Conservation (phyloP, 139 green algal genomes). For the Picochlorum sp. region DNA sequence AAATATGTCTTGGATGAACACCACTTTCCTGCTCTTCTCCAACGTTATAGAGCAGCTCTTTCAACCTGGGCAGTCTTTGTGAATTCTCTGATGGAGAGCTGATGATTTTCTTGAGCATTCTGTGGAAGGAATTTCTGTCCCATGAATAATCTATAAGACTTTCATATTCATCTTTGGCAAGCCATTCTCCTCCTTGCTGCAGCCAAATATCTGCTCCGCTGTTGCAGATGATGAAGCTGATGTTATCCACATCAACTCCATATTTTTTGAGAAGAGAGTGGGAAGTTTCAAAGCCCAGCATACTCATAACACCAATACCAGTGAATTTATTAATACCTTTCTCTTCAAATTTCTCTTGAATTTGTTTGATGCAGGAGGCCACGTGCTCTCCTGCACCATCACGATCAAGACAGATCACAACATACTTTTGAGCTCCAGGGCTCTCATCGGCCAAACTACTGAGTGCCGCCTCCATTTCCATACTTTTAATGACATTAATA, state of each 20-base stretch:
- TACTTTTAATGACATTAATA: slow-evolving; percentile 19
- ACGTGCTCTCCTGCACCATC: slow-evolving; percentile 12
- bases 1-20: slow-evolving; percentile 37
- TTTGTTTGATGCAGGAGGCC: slow-evolving; percentile 3
- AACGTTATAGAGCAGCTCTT: slow-evolving; percentile 38
- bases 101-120: slow-evolving; percentile 43
- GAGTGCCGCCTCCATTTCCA: slow-evolving; percentile 8
- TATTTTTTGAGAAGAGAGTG: slow-evolving; percentile 14
- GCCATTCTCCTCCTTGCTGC: slow-evolving; percentile 18
- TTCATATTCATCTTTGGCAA: slow-evolving; percentile 49
- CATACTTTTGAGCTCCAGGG: slow-evolving; percentile 8
- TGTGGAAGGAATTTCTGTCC: slow-evolving; percentile 33
- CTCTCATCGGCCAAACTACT: neutral
- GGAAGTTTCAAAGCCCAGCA: slow-evolving; percentile 49
- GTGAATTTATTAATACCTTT: slow-evolving; percentile 11
- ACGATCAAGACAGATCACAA: slow-evolving; percentile 33
- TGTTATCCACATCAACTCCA: slow-evolving; percentile 18
- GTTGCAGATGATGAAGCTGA: slow-evolving; percentile 62
- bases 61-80: slow-evolving; percentile 24
- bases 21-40: slow-evolving; percentile 11
- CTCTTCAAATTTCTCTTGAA: slow-evolving; percentile 9
- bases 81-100: slow-evolving; percentile 12
- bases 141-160: slow-evolving; percentile 43
- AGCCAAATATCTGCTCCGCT: slow-evolving; percentile 56
- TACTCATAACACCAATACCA: slow-evolving; percentile 53